Base-by-base conservation (phyloP, 257 asterid genomes). In the Capsicum rhomboideum region DNA sequence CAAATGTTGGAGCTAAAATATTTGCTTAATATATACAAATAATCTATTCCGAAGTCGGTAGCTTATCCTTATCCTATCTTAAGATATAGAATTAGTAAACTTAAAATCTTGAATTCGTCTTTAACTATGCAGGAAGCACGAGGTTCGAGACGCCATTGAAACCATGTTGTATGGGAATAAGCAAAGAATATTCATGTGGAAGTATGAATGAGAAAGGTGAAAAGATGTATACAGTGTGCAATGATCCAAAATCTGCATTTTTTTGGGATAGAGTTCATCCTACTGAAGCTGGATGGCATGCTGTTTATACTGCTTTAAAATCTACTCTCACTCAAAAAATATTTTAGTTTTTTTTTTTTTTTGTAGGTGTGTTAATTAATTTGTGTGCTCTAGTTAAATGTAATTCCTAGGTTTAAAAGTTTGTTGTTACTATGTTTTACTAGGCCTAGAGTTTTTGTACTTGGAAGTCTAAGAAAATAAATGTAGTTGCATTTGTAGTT, bases 261-360 rank as follows among this genome's bases (percentile, higher is more conserved):
- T 96, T 96, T 85, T 96, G 99, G 99, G 99, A 96, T 37, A 37
- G 71, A 0, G 86, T 90, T 6, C 99, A 96, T 86, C 99, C 99
- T 6, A 93, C 98, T 0, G 89, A 94, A 56, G 94, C 95, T n/a
- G 99, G 99, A 54, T 96, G 99, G 99, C 78, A 11, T 12, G 94
- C 98, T 3, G 90, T 94, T 2, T 96, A 83, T 42, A 69, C 31
- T 14, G 68, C 83, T 49, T 55, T 96, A 29, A 77, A 85, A 86
- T 78, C 93, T 2, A 79, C 85, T 77, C 92, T 96, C 50, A 66
- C 81, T 26, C 93, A 91, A 82, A 84, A 72, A 72, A 6, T 72
- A 2, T 46, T 72, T 0, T 71, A n/a, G 14, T 3, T 88, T 46
- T 20, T 13, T 17, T 13, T 72, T n/a, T n/a, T n/a, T n/a, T n/a